These are phyloP conservation scores for Hura crepitans DNA, from an alignment of 441 rosid species.

Conservation along the genomic window DNA sequence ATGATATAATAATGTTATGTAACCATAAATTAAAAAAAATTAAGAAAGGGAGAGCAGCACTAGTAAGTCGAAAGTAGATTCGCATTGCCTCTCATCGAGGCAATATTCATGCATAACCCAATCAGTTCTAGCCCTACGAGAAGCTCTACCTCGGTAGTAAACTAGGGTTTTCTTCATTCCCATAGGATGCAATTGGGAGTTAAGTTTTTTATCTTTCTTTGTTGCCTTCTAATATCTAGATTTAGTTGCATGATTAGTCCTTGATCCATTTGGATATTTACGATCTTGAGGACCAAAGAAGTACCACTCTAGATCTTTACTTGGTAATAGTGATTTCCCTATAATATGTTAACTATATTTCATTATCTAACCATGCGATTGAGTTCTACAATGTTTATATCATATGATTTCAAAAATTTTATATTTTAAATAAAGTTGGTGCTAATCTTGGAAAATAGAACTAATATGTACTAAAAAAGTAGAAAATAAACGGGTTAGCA, in stretches of 20 bases:
- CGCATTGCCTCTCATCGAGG: constrained; percentile 82
- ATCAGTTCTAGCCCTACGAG: constrained; percentile 75
- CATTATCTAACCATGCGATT: not conserved
- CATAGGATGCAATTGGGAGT: constrained; percentile 58
- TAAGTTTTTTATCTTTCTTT: constrained; percentile 83
- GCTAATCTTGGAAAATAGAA: not conserved
- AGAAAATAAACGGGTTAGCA: not conserved
- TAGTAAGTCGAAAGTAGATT: constrained; percentile 54
- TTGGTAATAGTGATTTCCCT: constrained; percentile 83
- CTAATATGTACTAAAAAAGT: not conserved
- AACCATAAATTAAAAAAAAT: no score
- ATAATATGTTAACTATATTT: not conserved
- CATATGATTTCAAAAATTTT: no score
- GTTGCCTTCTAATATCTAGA: constrained; percentile 97
- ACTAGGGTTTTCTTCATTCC: constrained; percentile 95
- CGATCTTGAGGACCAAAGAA: constrained; percentile 93
- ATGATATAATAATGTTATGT: no score
- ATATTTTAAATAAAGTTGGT: no score
- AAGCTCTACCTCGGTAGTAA: constrained; percentile 88
- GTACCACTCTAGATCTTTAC: constrained; percentile 95
- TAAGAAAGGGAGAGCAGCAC: constrained; percentile 26
- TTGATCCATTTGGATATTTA: constrained; percentile 89
- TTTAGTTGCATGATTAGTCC: constrained; percentile 90
- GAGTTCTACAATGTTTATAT: not conserved
- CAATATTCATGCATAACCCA: constrained; percentile 99